Evolutionary conservation across 306 rosid genomes (phyloP).

Genomic region (Amphicarpaea edgeworthii): DNA sequence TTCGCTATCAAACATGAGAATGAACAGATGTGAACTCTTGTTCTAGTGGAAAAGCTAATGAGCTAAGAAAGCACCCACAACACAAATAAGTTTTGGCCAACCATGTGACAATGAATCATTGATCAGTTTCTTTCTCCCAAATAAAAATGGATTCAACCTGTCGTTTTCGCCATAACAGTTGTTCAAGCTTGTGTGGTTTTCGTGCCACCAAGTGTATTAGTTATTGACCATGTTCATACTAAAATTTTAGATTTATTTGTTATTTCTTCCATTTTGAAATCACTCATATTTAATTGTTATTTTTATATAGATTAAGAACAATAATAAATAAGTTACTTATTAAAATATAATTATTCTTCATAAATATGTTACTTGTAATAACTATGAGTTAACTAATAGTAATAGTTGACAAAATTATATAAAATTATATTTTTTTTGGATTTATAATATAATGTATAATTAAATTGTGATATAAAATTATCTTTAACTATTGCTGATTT

Average conservation of each 20-base stretch:
- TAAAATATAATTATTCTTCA: too few relatives aligned
- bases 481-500: too few relatives aligned
- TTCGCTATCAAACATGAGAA: slow-evolving; percentile 17
- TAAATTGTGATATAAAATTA: too few relatives aligned
- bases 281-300: too few relatives aligned
- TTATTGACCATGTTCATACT: not conserved
- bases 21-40: not conserved
- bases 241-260: not conserved
- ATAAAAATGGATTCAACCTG: not conserved
- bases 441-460: too few relatives aligned
- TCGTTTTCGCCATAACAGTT: not conserved
- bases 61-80: slow-evolving; percentile 23
- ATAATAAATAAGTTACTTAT: too few relatives aligned
- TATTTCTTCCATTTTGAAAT: not conserved
- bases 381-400: too few relatives aligned
- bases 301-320: too few relatives aligned
- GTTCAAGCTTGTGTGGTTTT: not conserved
- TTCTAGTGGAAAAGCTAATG: slow-evolving; percentile 1
- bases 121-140: not conserved
- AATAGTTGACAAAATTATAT: too few relatives aligned
- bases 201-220: not conserved
- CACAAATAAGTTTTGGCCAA: not conserved
- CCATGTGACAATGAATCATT: slow-evolving; percentile 11
- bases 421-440: too few relatives aligned
- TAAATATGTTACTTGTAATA: too few relatives aligned